These are phyloP conservation scores for Tarenaya hassleriana DNA, from an alignment of 345 rosid species.

Conservation along the genomic window DNA sequence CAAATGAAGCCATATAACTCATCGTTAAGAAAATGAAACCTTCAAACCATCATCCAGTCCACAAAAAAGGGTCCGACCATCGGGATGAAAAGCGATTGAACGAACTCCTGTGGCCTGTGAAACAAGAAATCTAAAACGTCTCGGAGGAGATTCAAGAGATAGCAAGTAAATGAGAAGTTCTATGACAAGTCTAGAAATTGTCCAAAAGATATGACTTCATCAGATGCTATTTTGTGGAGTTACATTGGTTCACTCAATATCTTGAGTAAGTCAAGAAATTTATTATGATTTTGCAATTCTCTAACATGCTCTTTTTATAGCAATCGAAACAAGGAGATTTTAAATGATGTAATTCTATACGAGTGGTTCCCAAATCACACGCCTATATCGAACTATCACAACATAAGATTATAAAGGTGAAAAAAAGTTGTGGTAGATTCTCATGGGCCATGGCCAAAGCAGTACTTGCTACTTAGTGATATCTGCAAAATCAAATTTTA, in stretches of 20 bases:
- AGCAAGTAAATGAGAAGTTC: background rate
- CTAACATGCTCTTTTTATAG: background rate
- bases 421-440: background rate
- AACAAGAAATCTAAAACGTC: constrained; percentile 18
- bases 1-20: background rate
- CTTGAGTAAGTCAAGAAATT: background rate
- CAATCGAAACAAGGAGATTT: background rate
- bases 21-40: constrained; percentile 41
- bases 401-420: background rate
- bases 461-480: constrained; percentile 10
- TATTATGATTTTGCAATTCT: background rate
- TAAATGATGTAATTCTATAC: background rate
- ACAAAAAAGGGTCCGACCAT: constrained; percentile 82
- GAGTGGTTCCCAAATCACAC: constrained; percentile 3
- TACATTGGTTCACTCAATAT: too few relatives aligned
- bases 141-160: background rate
- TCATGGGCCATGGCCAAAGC: constrained; percentile 3
- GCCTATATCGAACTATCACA: background rate
- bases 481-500: background rate
- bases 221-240: constrained; percentile 15
- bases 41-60: constrained; percentile 82
- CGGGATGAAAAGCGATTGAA: constrained; percentile 70
- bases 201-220: background rate
- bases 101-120: constrained; percentile 76
- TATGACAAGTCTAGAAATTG: background rate